Evolutionary conservation across 352 stramenopile species (phyloP), one percentile per base, ranked within the genome.

Genomic region (Phytophthora europaea): DNA sequence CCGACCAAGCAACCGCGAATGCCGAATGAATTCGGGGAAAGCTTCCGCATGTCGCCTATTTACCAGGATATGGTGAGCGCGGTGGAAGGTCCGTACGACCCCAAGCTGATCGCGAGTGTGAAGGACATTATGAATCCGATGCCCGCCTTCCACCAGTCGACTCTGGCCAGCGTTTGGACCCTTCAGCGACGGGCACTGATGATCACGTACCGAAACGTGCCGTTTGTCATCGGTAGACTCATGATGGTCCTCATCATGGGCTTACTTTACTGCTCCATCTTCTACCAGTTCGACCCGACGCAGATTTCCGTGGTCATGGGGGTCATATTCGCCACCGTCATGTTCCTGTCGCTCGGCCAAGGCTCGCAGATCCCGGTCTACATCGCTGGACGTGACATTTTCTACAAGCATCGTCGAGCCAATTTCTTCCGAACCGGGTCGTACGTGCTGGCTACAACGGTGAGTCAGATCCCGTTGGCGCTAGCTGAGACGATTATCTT

Each of bases 201-300:
- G 13, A 75, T 98, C 7, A 91, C 80, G 68, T 63, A 72, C 6
- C 76, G 79, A 2, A 85, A 89, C 72, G 76, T 71, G 56, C 64
- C 66, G 9, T 78, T 88, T 40, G 61, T 85, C 18, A 73, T 77
- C n/a, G 75, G 62, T 4, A 65, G 79, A 38, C 57, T 67, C 33
- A 68, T 85, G 65, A 85, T 84, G 73, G 66, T 82, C n/a, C 38
- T 84, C 61, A 45, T 87, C 40, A 81, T 84, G 61, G 81, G 76
- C 4, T 31, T 88, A 12, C 61, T 88, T 2, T 78, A 83, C 59
- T 54, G 61, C 26, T 69, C 61, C 51, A 69, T 69, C 38, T 69
- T 69, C 51, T 69, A 69, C 61, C 61, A 69, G 38, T 69, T 69
- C 20, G 61, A 69, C 52, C 51, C 61, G 36, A 69, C 51, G n/a